Percentiles rank a stretch among this genome's conserved stretches.
Evolutionary conservation across 257 asterid species (phyloP).

Genomic region (Nicotiana sylvestris): DNA sequence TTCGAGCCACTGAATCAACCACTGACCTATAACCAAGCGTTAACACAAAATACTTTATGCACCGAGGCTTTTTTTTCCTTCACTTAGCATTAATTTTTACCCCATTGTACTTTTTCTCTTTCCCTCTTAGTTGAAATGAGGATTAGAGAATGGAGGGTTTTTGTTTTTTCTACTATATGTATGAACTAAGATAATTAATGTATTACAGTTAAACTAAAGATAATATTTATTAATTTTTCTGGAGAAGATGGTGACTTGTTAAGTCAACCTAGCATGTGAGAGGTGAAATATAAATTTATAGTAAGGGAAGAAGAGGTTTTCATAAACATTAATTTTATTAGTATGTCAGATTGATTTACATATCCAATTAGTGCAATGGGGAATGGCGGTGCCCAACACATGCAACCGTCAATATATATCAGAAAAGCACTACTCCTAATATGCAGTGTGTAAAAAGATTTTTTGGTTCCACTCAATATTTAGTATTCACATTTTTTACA

Average conservation of each 20-base stretch:
- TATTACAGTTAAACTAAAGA: background rate
- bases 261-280: conserved; percentile 54
- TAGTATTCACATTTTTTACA: too few species aligned
- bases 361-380: background rate
- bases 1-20: too few species aligned
- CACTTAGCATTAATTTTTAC: background rate
- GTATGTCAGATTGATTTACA: background rate
- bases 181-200: background rate
- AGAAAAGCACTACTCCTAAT: too few species aligned
- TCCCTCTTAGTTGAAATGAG: background rate
- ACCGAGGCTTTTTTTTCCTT: too few species aligned
- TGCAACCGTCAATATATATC: background rate
- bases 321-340: background rate
- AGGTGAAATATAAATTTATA: conserved; percentile 1
- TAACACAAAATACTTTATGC: too few species aligned
- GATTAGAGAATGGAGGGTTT: background rate
- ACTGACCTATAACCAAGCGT: too few species aligned
- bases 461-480: too few species aligned
- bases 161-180: background rate
- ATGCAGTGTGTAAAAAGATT: too few species aligned
- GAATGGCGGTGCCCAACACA: conserved; percentile 22
- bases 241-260: conserved; percentile 33
- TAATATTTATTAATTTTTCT: background rate
- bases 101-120: background rate
- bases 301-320: background rate